Base-by-base conservation (phyloP, 1,284 basidiomycete species). In the Athelia psychrophila region DNA sequence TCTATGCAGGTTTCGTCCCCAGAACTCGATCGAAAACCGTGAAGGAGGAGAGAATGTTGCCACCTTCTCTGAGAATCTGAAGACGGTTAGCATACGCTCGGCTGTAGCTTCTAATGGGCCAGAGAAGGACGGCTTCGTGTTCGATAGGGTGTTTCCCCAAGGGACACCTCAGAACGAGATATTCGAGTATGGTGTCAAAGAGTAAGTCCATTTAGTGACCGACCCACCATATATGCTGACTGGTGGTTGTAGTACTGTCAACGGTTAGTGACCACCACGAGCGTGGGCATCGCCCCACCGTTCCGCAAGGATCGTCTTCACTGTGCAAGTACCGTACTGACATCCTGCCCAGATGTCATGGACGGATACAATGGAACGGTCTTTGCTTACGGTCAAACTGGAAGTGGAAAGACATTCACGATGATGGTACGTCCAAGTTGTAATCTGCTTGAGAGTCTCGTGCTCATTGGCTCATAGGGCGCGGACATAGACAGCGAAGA, bases 351-450 rank as follows among this genome's bases (percentile, higher is more conserved):
- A 96, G 96, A 99, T 81, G 97, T 99, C 50, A 84, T 99, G 68
- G 91, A 95, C 71, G 97, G 97, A 15, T 99, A 99, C 78, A 99
- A 99, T 64, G 96, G 96, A 48, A 98, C 95, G 0, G 86, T 98
- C 33, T 99, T 99, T 70, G 97, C 97, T 45, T 99, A 99, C 70
- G 97, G 97, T 54, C 97, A 99, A 72, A 99, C 98, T 20, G 97
- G 97, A 64, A 93, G 92, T 67, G 94, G 95, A 66, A 95, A 95
- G 78, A 95, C 93, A 6, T 96, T 95, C 69, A 95, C 95, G 9
- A 97, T 97, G 94, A 97, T 97, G 95, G 93, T 88, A 60, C 61
- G 76, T 59, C 18, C 48, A 49, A 56, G 56, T 61, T 44, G 25
- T 52, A 13, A 27, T 47, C 32, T 25, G 44, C 15, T 19, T 40